Conservation (phyloP, 352 stramenopile genomes). For the Globisporangium nodosum region DNA sequence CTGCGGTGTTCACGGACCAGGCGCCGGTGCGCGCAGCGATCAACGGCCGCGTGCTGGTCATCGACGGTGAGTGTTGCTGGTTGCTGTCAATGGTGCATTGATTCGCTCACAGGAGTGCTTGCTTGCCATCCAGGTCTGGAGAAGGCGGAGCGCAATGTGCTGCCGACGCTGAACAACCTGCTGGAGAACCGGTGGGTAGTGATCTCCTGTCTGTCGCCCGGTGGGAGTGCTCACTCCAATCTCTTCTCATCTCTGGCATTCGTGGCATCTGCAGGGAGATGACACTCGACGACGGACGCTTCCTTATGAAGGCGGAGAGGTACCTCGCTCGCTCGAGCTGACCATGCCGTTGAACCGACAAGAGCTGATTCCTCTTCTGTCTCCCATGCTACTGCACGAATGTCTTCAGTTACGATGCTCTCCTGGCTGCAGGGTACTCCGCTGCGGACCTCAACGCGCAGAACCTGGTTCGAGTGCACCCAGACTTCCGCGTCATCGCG, state of each 20-base stretch:
- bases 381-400: neutral
- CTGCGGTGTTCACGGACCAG: slow-evolving; percentile 87
- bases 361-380: neutral
- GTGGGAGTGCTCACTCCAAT: neutral
- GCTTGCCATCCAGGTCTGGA: slow-evolving; percentile 64
- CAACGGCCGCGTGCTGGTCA: slow-evolving; percentile 89
- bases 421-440: slow-evolving; percentile 52
- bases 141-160: slow-evolving; percentile 94
- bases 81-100: neutral
- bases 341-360: neutral
- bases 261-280: slow-evolving; percentile 64
- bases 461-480: slow-evolving; percentile 84
- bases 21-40: slow-evolving; percentile 93
- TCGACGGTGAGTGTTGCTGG: slow-evolving; percentile 78
- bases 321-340: slow-evolving; percentile 5
- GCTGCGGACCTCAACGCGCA: slow-evolving; percentile 36
- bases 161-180: slow-evolving; percentile 97
- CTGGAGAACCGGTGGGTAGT: slow-evolving; percentile 86
- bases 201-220: neutral
- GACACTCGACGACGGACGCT: slow-evolving; percentile 91
- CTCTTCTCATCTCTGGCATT: neutral
- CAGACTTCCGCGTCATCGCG: slow-evolving; percentile 92
- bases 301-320: slow-evolving; percentile 89
- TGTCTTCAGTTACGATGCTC: slow-evolving; percentile 45
- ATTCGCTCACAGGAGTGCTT: neutral